These are phyloP conservation scores for Pneumocystis canis DNA, from an alignment of 1,139 yeast genomes.

Conservation along the genomic window DNA sequence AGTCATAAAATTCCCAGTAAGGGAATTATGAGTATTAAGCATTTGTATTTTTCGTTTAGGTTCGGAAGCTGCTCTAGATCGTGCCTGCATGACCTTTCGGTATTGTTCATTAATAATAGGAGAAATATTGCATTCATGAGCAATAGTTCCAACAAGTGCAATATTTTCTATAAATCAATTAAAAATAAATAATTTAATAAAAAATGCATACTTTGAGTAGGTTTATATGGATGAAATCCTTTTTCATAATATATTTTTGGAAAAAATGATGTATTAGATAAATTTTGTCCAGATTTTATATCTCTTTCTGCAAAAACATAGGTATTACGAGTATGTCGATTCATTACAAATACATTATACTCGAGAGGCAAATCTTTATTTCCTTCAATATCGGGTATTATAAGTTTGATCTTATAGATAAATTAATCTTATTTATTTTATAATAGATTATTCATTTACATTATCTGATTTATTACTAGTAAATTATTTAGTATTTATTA, in stretches of 20 bases:
- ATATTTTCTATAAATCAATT: conserved; percentile 45
- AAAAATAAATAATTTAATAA: conserved; percentile 22
- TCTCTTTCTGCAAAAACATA: conserved; percentile 86
- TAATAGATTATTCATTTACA: neutral
- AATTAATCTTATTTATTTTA: neutral
- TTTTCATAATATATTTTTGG: neutral
- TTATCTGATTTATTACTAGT: conserved; percentile 1
- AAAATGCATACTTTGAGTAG: conserved; percentile 4
- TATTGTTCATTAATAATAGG: conserved; percentile 11
- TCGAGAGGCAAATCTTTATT: conserved; percentile 56
- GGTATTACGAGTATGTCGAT: conserved; percentile 63
- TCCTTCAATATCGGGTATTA: conserved; percentile 29
- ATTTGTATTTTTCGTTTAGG: conserved; percentile 12
- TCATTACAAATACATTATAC: conserved; percentile 64
- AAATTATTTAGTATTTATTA: conserved; percentile 19
- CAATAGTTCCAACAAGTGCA: conserved; percentile 68
- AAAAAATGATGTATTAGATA: neutral
- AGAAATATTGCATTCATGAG: conserved; percentile 38
- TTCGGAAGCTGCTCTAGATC: conserved; percentile 8
- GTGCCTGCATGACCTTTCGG: conserved; percentile 8
- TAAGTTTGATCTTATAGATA: conserved; percentile 21
- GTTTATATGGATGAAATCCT: conserved; percentile 8
- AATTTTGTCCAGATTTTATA: conserved; percentile 44
- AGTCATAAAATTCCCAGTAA: conserved; percentile 7
- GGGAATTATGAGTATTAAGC: conserved; percentile 9